phyloP scores from a whole-genome alignment of 371 early-diverging fungal genomes.

The Dipsacomyces acuminosporus region DNA sequence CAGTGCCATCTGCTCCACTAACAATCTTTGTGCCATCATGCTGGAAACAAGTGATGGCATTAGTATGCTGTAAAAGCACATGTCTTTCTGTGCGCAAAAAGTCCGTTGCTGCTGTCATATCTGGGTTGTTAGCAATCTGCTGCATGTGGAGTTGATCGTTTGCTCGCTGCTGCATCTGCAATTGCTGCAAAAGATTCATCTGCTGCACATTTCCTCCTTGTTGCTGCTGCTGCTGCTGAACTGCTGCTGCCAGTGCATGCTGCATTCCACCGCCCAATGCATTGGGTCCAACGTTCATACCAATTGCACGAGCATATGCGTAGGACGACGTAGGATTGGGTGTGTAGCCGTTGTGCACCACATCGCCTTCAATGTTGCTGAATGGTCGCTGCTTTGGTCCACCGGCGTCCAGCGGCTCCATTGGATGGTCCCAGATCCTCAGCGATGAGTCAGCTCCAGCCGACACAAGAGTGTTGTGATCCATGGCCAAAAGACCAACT shows the following conservation, averaged over 20 bases:
- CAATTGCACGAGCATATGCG: neutral
- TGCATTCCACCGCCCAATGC: neutral
- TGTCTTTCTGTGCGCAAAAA: constrained; percentile 25
- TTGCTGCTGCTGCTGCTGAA: constrained; percentile 7
- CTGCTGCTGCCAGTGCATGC: neutral
- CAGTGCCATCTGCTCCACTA: constrained; percentile 87
- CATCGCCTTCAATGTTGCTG: constrained; percentile 33
- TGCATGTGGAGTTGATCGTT: constrained; percentile 42
- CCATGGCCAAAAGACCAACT: constrained; percentile 86
- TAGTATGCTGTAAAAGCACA: constrained; percentile 32
- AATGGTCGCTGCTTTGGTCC: constrained; percentile 17
- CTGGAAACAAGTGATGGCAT: constrained; percentile 92
- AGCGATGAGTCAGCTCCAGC: constrained; percentile 95
- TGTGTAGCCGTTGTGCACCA: constrained; percentile 4
- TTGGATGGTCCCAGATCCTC: constrained; percentile 84
- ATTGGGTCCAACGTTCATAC: neutral
- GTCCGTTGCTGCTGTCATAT: constrained; percentile 3
- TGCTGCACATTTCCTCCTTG: constrained; percentile 43
- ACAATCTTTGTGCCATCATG: constrained; percentile 85
- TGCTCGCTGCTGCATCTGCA: constrained; percentile 41
- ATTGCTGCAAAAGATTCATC: constrained; percentile 32
- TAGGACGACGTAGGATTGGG: neutral
- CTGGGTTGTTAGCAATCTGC: constrained; percentile 6
- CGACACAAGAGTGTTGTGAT: constrained; percentile 76
- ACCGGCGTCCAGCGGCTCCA: neutral